These are phyloP conservation scores for Fusarium caatingaense DNA, from an alignment of 2,329 filamentous ascomycete species.

Conservation along the genomic window DNA sequence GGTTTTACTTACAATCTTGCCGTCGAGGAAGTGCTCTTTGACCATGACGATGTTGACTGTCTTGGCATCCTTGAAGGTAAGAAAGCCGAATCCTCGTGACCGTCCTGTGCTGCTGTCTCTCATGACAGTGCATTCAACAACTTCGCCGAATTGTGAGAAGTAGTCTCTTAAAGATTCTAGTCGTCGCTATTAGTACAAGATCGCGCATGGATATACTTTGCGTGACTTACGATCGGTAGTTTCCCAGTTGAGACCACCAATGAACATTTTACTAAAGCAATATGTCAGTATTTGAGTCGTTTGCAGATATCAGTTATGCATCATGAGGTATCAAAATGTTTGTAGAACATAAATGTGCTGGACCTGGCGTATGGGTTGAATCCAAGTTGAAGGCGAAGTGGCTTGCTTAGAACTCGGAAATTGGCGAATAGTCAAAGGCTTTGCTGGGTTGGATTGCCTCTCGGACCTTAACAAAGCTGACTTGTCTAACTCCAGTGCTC, in stretches of 20 bases:
- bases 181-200: conserved; percentile 18
- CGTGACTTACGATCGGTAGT: conserved; percentile 89
- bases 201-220: neutral
- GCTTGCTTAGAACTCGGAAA: conserved; percentile 35
- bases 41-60: conserved; percentile 99
- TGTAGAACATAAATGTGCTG: conserved; percentile 12
- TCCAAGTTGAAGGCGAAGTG: conserved; percentile 37
- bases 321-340: conserved; percentile 13
- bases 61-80: conserved; percentile 97
- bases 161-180: conserved; percentile 96
- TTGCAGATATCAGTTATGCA: conserved; percentile 6
- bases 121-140: conserved; percentile 99
- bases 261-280: conserved; percentile 93
- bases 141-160: conserved; percentile 97
- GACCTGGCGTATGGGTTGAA: conserved; percentile 21
- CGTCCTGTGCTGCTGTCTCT: conserved; percentile 92
- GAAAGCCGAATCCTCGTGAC: conserved; percentile 94
- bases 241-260: conserved; percentile 98
- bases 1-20: conserved; percentile 84
- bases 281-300: conserved; percentile 33
- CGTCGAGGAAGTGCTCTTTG: conserved; percentile 97
- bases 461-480: conserved; percentile 10
- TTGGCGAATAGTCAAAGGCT: conserved; percentile 6
- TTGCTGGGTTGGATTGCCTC: conserved; percentile 1
- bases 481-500: neutral